Evolutionary conservation across 768 basidiomycete genomes (phyloP), one percentile per base, ranked within the genome.

Genomic region (Ramaria sp.): DNA sequence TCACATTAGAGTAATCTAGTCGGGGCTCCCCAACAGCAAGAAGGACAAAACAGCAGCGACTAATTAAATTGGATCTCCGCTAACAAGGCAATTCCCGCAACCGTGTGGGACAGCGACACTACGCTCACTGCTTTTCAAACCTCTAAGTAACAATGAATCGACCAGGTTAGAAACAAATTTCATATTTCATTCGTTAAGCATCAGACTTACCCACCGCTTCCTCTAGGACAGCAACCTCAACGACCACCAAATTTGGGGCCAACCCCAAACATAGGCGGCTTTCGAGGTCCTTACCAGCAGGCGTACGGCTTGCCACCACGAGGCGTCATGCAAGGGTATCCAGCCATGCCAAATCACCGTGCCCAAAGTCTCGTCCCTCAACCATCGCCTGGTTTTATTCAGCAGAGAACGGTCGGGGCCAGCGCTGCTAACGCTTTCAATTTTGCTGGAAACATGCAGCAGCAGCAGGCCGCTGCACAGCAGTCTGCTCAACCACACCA

Each of bases 151-250:
- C 48, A 16, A 50, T 50, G 48, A 50, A 50, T 34, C 48, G 48
- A 50, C 48, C 48, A 50, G 48, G 48, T 50, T n/a, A 8, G n/a
- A 13, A 18, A n/a, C 15, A 16, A 16, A 24, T 25, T 34, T 37
- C 18, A 3, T 22, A 5, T 50, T 50, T 37, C 3, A n/a, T 37
- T 20, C 8, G 16, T 18, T 15, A 5, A 2, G 8, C 10, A 12
- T 49, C 12, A 34, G 13, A 24, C n/a, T 20, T 32, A 37, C 3
- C 28, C 3, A 8, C n/a, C 1, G 18, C 24, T 27, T 47, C 28
- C 28, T 5, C 48, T 20, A 88, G 84, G 85, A 63, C 86, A 87
- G 77, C 84, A 85, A 51, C 85, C 83, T 63, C 86, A 88, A 68
- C 76, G 86, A 66, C 85, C 86, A 49, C 85, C 87, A 59, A 85